Evolutionary conservation across 805 yeast species (phyloP), one percentile per base, ranked within the genome.

Genomic region (Yarrowia bubula): DNA sequence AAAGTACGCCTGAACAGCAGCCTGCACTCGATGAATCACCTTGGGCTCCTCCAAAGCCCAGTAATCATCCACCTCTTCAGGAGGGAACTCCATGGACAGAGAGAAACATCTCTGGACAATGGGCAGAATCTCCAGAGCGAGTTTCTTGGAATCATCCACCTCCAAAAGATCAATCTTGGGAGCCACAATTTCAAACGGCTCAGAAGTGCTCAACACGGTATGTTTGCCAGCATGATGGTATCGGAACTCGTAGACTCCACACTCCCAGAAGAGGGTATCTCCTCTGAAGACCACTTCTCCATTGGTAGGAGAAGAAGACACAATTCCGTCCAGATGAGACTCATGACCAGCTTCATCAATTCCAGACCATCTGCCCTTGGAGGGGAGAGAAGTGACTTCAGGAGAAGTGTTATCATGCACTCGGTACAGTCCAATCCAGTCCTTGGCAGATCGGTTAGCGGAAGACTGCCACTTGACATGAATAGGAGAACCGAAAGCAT

Each of bases 381-480:
- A 86, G 11, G 89, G 78, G n/a, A 85, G 76, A 41, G 80, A 75
- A 0, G 95, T 88, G 32, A 78, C 80, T 46, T 80, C 79, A 64
- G 85, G 79, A 39, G 78, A 77, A 4, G 85, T 81, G 15, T 89
- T 84, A 67, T 83, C 88, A 31, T 83, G 76, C 9, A 87, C 81
- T 64, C 83, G 83, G 75, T 89, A 89, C 35, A 89, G 74, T 0
- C 95, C 96, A 68, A 89, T 81, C 96, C 96, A 89, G 72, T 88
- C 92, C 47, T 78, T 79, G 0, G 75, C 66, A 15, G 83, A 76
- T 68, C 83, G 85, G 28, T 71, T 67, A 2, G 75, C 76, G 1
- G 89, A 87, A 0, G 86, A 77, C 32, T 74, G 72, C 86, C 89
- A 89, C 18, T 75, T 71, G 4, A 87, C 81, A 18, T 72, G 72